Evolutionary conservation across 2,329 filamentous ascomycete genomes (phyloP), one percentile per base, ranked within the genome.

Genomic region (Phaeoacremonium minimum): DNA sequence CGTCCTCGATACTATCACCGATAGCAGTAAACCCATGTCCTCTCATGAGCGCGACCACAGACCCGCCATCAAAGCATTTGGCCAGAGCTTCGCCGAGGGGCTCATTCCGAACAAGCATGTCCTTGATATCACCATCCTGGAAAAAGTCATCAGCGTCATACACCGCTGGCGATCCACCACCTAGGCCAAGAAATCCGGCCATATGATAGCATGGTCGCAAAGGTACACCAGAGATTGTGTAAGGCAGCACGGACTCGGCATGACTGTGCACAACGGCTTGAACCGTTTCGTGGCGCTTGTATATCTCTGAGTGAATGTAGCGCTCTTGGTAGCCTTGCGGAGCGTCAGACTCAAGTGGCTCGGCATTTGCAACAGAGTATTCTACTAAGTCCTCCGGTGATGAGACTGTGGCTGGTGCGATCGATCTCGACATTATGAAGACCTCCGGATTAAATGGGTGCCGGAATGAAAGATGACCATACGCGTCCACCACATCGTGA

Each of bases 381-480:
- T 67, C 58, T 19, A 74, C 61, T 4, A 76, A 51, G 45, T 77
- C 69, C 15, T 50, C 42, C 4, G 47, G 41, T 1, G 55, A 64
- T 8, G 61, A 61, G 4, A 76, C 61, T 2, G 67, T 55, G 3
- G 64, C 72, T 3, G 71, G 71, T 5, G 72, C 64, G 17, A 66
- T 49, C 38, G 63, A 63, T 18, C 58, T 57, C 12, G 68, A 66
- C 58, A 76, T 67, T 40, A 75, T 58, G 51, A 73, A 75, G 32
- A 59, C 55, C 4, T 60, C 50, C 2, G 62, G 48, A 8, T 71
- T 64, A 22, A 51, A 36, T 1, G 73, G 71, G 38, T 73, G 65
- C 6, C 74, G 63, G 15, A 74, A 58, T 3, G 72, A 75, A 11
- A 78, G 57, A 44, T 78, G 73, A 14, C 73, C 72, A 46, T 71